Base-by-base conservation (phyloP, 129 eudicot species). In the Flaveria robusta region DNA sequence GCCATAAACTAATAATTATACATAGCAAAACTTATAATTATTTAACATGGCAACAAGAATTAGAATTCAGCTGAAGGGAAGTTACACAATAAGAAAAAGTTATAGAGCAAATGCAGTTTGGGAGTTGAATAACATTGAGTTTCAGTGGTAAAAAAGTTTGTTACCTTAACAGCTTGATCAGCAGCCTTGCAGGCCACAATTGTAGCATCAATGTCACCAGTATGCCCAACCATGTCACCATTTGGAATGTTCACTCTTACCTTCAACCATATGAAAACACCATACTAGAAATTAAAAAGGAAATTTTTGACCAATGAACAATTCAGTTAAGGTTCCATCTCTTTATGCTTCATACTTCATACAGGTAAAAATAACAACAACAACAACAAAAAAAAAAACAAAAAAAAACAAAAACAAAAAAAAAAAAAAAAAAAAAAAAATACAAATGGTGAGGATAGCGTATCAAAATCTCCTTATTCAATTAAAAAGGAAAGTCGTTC, bases 211-310 rank as follows among this genome's bases (percentile, higher is more conserved):
- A 88, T 73, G 31, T 91, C 97, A 76, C 97, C 98, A 9, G 97
- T 91, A 81, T 91, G 97, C 69, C 97, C 97, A 56, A 91, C 97
- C 97, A 88, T 91, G 79, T 91, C 97, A 26, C 88, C 70, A 60
- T 88, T 91, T 50, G 97, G 97, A 16, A 91, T 78, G 79, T 91
- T 91, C 64, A 91, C 92, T 56, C 97, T 89, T 39, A 88, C 88
- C 97, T 91, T 42, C 9, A 66, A 66, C 70, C 70, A 66, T 37
- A 6, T 18, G 5, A 9, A 34, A 29, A 20, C 67, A 5, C 13
- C 0, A 23, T 24, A 23, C 15, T 59, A 23, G 60, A 54, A 52
- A 54, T 54, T 19, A 19, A 23, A 75, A 18, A 9, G n/a, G 23
- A 19, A 68, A 20, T 22, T 43, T 22, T 43, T 1, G 26, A 47